Conservation (phyloP, 306 rosid species). For the Trifolium pratense region DNA sequence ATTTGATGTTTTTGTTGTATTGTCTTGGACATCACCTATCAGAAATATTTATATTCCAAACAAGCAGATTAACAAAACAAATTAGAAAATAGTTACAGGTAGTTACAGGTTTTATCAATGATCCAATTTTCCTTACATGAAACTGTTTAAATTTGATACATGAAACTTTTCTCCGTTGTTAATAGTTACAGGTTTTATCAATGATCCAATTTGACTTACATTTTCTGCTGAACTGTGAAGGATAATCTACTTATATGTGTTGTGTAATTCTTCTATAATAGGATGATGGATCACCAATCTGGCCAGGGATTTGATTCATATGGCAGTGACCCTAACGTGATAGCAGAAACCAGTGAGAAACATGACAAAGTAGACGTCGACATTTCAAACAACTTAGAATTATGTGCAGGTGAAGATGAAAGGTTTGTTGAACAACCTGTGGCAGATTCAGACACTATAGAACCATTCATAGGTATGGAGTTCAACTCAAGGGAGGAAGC, state of each 20-base stretch:
- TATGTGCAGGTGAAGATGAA: constrained; percentile 54
- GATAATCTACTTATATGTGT: constrained; percentile 19
- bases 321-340: constrained; percentile 61
- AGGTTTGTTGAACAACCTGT: constrained; percentile 50
- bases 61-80: neutral
- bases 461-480: constrained; percentile 65
- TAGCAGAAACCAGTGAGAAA: constrained; percentile 50
- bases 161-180: constrained; percentile 19
- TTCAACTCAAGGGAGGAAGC: constrained; percentile 79
- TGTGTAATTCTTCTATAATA: constrained; percentile 40
- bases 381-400: constrained; percentile 47
- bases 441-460: constrained; percentile 53
- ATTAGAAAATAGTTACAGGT: neutral
- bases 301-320: constrained; percentile 57
- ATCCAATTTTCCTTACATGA: constrained; percentile 12
- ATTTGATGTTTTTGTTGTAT: neutral
- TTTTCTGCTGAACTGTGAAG: constrained; percentile 30
- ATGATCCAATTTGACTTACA: constrained; percentile 14
- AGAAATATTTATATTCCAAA: neutral
- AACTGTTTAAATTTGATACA: neutral
- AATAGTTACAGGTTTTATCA: neutral
- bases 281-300: constrained; percentile 56
- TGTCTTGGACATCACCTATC: neutral
- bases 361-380: constrained; percentile 44
- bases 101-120: constrained; percentile 5